Conservation (phyloP, 2,329 filamentous ascomycete genomes). For the Bimuria novae-zelandiae region DNA sequence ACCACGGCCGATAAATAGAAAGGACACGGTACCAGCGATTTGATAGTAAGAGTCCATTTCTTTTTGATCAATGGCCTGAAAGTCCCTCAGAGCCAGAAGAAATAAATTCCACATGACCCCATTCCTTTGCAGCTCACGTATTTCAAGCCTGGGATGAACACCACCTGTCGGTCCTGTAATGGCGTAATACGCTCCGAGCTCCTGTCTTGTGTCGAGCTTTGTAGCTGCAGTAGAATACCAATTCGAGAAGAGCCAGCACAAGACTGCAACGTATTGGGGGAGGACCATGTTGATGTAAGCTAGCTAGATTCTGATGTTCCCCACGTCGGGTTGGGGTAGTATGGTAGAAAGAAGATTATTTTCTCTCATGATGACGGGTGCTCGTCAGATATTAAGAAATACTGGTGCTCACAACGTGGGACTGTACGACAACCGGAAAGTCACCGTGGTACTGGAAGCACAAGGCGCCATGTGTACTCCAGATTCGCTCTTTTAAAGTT, state of each 20-base stretch:
- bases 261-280: too few relatives aligned
- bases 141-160: slow-evolving; percentile 61
- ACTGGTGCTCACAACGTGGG: too few relatives aligned
- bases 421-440: neutral
- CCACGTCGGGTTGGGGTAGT: too few relatives aligned
- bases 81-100: slow-evolving; percentile 70
- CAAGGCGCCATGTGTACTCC: neutral
- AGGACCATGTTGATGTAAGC: too few relatives aligned
- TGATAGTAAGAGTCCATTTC: slow-evolving; percentile 73
- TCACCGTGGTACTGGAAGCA: neutral
- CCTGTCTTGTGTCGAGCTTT: slow-evolving; percentile 5
- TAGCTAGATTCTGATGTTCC: too few relatives aligned
- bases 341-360: too few relatives aligned
- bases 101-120: slow-evolving; percentile 69
- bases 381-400: too few relatives aligned
- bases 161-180: slow-evolving; percentile 11
- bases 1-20: neutral
- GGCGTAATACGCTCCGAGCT: slow-evolving; percentile 15
- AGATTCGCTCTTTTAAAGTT: neutral
- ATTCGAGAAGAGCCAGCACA: neutral
- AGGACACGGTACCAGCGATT: slow-evolving; percentile 63
- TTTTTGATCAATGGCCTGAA: slow-evolving; percentile 68
- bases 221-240: neutral
- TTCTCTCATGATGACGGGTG: too few relatives aligned
- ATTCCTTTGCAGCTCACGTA: slow-evolving; percentile 64